Percentiles rank a stretch among this genome's conserved stretches.
These are phyloP conservation scores for Epichloe brachyelytri DNA, from an alignment of 2,329 filamentous ascomycete genomes.

Conservation along the genomic window DNA sequence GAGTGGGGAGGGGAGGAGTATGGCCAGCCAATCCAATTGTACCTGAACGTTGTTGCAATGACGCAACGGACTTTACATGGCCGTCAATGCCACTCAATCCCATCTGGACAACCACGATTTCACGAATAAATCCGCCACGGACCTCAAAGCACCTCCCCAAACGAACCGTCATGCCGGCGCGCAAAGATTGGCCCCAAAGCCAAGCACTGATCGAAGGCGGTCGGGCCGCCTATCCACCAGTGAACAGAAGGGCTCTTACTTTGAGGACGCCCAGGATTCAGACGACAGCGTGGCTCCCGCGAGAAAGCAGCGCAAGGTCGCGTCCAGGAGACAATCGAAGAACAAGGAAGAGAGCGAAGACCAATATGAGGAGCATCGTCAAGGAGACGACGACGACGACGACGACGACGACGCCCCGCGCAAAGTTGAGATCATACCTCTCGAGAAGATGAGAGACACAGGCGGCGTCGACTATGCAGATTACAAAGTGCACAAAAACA, in stretches of 20 bases:
- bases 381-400: constrained; percentile 16
- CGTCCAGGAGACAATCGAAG: constrained; percentile 11
- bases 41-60: neutral
- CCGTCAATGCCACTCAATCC: too few relatives aligned
- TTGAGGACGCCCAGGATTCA: constrained; percentile 21
- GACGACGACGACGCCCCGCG: constrained; percentile 25
- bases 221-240: constrained; percentile 34
- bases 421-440: constrained; percentile 22
- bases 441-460: constrained; percentile 22
- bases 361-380: constrained; percentile 14
- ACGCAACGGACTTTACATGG: neutral
- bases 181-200: neutral
- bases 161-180: constrained; percentile 1
- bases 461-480: constrained; percentile 34
- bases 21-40: too few relatives aligned
- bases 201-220: constrained; percentile 23
- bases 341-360: constrained; percentile 9
- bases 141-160: neutral
- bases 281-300: constrained; percentile 8
- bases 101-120: neutral
- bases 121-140: neutral
- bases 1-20: too few relatives aligned
- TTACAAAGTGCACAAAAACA: constrained; percentile 42
- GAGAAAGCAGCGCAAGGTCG: constrained; percentile 17
- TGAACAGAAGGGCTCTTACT: constrained; percentile 38